Percentiles rank a stretch among this genome's conserved stretches.
These are phyloP conservation scores for Trichosporon sp. DNA, from an alignment of 1,284 basidiomycete species.

Conservation along the genomic window DNA sequence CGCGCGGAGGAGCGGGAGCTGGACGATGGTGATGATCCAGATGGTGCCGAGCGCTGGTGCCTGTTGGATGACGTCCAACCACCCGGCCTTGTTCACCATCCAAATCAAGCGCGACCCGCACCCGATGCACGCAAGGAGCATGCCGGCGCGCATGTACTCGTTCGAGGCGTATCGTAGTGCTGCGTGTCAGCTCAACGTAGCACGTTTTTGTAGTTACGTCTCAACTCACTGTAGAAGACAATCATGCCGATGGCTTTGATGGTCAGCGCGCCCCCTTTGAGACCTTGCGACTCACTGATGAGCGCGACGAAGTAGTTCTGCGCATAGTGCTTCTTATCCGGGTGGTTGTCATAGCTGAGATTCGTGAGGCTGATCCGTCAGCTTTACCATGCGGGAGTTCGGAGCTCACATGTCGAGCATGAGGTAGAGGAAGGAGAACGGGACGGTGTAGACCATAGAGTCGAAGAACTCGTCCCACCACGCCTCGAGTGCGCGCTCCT, in stretches of 20 bases:
- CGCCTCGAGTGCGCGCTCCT: slow-evolving; percentile 15
- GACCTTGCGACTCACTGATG: slow-evolving; percentile 6
- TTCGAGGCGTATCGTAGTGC: slow-evolving; percentile 34
- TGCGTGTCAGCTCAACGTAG: slow-evolving; percentile 6
- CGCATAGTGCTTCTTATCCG: slow-evolving; percentile 8
- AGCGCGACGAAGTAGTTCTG: slow-evolving; percentile 20
- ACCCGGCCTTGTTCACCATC: slow-evolving; percentile 47
- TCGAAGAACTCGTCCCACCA: slow-evolving; percentile 48
- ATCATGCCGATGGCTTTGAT: slow-evolving; percentile 36
- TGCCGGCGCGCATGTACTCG: slow-evolving; percentile 24
- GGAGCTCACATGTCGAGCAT: slow-evolving; percentile 45
- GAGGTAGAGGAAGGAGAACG: slow-evolving; percentile 44
- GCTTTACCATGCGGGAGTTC: background rate
- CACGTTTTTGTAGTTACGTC: background rate
- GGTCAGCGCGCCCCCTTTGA: background rate
- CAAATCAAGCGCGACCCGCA: slow-evolving; percentile 46
- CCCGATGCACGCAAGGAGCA: slow-evolving; percentile 33
- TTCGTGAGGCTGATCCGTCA: slow-evolving; percentile 17
- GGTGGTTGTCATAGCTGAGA: slow-evolving; percentile 15
- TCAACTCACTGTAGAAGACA: slow-evolving; percentile 38
- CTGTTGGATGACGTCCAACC: slow-evolving; percentile 40
- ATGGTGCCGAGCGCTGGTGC: slow-evolving; percentile 47
- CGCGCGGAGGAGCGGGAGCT: slow-evolving; percentile 41
- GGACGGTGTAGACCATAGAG: slow-evolving; percentile 42
- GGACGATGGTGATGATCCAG: slow-evolving; percentile 49